A percentile compares a stretch with the other conserved stretches of the same genome.
phyloP scores from a whole-genome alignment of 2,329 filamentous ascomycete species.

The Apiospora marii region DNA sequence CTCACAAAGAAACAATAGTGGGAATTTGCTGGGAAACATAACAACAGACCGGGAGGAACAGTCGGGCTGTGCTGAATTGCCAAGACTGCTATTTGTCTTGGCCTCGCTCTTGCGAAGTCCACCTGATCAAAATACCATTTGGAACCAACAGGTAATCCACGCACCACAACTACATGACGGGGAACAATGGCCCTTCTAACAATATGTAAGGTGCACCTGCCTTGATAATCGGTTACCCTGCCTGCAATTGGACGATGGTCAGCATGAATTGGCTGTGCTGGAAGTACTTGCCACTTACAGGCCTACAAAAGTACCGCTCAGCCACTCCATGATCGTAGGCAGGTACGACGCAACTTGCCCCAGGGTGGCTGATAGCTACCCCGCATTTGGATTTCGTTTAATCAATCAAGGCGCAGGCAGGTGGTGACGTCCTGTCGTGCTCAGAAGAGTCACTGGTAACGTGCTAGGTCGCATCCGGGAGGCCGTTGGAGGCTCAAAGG shows the following conservation, averaged over 20 bases:
- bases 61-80: slow-evolving; percentile 16
- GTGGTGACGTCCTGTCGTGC: neutral
- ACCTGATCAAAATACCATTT: neutral
- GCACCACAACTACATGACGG: no score
- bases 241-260: neutral
- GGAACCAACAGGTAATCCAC: neutral
- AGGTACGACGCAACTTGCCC: slow-evolving; percentile 10
- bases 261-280: no score
- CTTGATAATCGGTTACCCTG: no score
- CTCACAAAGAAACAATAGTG: neutral
- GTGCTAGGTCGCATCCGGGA: neutral
- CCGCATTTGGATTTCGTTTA: neutral
- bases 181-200: no score
- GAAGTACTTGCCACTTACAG: neutral
- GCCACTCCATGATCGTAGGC: neutral
- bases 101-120: neutral
- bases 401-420: neutral
- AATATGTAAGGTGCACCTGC: no score
- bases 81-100: slow-evolving; percentile 4
- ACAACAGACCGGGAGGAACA: neutral
- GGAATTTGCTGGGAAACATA: neutral
- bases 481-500: slow-evolving; percentile 2
- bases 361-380: neutral
- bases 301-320: neutral
- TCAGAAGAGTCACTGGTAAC: neutral